These are phyloP conservation scores for Senecio squalidus DNA, from an alignment of 140 eudicot genomes.

Conservation along the genomic window DNA sequence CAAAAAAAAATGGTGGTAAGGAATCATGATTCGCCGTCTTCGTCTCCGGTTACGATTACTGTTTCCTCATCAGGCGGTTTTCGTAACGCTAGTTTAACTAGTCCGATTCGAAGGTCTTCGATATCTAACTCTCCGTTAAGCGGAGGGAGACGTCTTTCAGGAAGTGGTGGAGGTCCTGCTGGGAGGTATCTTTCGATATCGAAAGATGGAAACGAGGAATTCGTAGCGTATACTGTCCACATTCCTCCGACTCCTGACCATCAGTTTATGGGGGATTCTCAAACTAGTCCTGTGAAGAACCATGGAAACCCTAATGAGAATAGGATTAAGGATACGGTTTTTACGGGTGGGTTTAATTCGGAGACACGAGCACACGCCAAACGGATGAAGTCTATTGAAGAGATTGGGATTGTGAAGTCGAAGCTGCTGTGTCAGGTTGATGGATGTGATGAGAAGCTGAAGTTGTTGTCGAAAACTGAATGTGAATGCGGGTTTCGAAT, in stretches of 20 bases:
- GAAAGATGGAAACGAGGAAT: slow-evolving; percentile 51
- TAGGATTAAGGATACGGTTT: slow-evolving; percentile 67
- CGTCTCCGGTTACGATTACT: slow-evolving; percentile 92
- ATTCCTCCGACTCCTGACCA: slow-evolving; percentile 90
- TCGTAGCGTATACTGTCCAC: slow-evolving; percentile 83
- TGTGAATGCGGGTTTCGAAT: slow-evolving; percentile 87
- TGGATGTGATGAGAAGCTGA: slow-evolving; percentile 80
- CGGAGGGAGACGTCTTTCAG: slow-evolving; percentile 31
- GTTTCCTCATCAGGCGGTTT: slow-evolving; percentile 73
- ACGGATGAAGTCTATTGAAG: slow-evolving; percentile 41
- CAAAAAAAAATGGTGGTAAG: slow-evolving; percentile 32
- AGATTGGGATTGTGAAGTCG: slow-evolving; percentile 27
- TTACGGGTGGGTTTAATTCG: slow-evolving; percentile 85
- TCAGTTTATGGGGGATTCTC: slow-evolving; percentile 33
- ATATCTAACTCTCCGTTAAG: slow-evolving; percentile 60
- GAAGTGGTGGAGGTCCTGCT: slow-evolving; percentile 26
- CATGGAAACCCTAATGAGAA: slow-evolving; percentile 45
- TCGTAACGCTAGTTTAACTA: slow-evolving; percentile 46
- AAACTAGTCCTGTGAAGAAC: slow-evolving; percentile 20
- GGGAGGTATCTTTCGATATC: slow-evolving; percentile 55
- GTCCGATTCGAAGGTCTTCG: slow-evolving; percentile 70
- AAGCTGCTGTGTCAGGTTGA: slow-evolving; percentile 54
- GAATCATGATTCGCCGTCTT: slow-evolving; percentile 48
- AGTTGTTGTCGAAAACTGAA: slow-evolving; percentile 31
- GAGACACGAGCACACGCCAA: slow-evolving; percentile 66